phyloP scores from a whole-genome alignment of 495 filamentous ascomycete genomes.

The Copromyces sp. region DNA sequence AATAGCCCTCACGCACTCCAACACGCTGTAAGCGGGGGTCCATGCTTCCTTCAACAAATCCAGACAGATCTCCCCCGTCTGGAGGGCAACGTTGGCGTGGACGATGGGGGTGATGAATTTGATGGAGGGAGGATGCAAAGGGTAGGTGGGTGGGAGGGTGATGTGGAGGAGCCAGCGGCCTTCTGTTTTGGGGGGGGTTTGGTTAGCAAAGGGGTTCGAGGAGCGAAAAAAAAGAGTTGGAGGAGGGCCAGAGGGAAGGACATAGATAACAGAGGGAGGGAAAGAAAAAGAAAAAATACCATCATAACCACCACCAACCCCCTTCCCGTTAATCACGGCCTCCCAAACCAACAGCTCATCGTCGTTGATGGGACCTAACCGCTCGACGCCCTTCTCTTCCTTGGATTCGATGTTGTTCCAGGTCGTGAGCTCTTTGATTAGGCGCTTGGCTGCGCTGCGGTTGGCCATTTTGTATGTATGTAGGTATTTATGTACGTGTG shows the following conservation, averaged over 20 bases:
- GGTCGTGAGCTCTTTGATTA: slow-evolving; percentile 32
- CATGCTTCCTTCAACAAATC: slow-evolving; percentile 75
- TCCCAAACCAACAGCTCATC: slow-evolving; percentile 67
- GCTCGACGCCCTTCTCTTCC: slow-evolving; percentile 36
- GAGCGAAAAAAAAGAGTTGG: not conserved
- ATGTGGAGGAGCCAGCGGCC: slow-evolving; percentile 81
- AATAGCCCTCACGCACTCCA: slow-evolving; percentile 64
- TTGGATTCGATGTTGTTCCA: slow-evolving; percentile 28
- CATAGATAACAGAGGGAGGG: too few relatives aligned
- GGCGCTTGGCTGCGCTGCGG: slow-evolving; percentile 29
- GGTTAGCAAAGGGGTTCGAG: not conserved
- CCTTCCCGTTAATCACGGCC: slow-evolving; percentile 66
- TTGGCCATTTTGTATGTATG: not conserved
- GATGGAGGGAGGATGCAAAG: slow-evolving; percentile 63
- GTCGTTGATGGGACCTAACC: slow-evolving; percentile 59
- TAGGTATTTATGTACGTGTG: not conserved
- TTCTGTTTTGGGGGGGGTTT: slow-evolving; percentile 33
- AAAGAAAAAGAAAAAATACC: slow-evolving; percentile 28
- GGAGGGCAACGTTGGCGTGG: slow-evolving; percentile 75
- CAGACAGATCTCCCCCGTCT: slow-evolving; percentile 86
- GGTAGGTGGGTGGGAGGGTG: slow-evolving; percentile 67
- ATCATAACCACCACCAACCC: slow-evolving; percentile 56
- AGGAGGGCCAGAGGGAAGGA: not conserved
- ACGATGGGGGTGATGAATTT: slow-evolving; percentile 70
- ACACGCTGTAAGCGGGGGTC: slow-evolving; percentile 75